Percentiles rank a stretch among this genome's conserved stretches.
phyloP scores from a whole-genome alignment of 768 basidiomycete species.

The Asterophora parasitica region DNA sequence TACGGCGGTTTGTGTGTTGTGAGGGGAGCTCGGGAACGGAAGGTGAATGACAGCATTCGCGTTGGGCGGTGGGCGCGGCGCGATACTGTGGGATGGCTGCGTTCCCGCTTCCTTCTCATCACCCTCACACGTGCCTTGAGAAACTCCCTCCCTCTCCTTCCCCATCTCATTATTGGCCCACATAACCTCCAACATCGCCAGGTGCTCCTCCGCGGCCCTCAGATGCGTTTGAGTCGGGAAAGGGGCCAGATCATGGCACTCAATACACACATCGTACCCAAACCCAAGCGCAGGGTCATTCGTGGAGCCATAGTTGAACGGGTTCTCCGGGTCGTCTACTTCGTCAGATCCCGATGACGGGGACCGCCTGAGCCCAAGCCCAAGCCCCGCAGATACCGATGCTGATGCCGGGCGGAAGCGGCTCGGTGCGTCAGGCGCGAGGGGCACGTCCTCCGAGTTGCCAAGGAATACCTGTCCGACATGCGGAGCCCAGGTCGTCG shows the following conservation, averaged over 20 bases:
- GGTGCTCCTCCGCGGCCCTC: slow-evolving; percentile 71
- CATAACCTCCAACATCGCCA: slow-evolving; percentile 57
- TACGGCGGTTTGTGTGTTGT: slow-evolving; percentile 49
- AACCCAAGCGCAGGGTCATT: slow-evolving; percentile 46
- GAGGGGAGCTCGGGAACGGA: slow-evolving; percentile 68
- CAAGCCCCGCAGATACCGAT: slow-evolving; percentile 8
- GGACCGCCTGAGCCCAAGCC: slow-evolving; percentile 10
- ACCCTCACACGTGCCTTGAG: not conserved
- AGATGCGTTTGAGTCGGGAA: slow-evolving; percentile 66
- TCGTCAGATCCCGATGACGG: no score
- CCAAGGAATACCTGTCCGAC: slow-evolving; percentile 76
- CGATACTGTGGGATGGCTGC: slow-evolving; percentile 22
- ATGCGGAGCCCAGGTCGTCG: slow-evolving; percentile 45
- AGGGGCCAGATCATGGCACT: slow-evolving; percentile 78
- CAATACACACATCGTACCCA: slow-evolving; percentile 83
- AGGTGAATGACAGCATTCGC: slow-evolving; percentile 69
- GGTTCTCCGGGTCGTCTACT: slow-evolving; percentile 30
- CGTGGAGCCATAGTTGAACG: slow-evolving; percentile 36
- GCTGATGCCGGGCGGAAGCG: slow-evolving; percentile 25
- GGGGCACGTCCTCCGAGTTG: slow-evolving; percentile 77
- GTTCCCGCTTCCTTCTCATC: slow-evolving; percentile 6
- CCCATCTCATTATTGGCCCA: slow-evolving; percentile 49
- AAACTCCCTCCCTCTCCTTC: slow-evolving; percentile 16
- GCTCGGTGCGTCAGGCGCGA: slow-evolving; percentile 27
- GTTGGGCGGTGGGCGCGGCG: slow-evolving; percentile 64